These are phyloP conservation scores for Hyaloscypha hepaticicola DNA, from an alignment of 495 filamentous ascomycete species.

Conservation along the genomic window DNA sequence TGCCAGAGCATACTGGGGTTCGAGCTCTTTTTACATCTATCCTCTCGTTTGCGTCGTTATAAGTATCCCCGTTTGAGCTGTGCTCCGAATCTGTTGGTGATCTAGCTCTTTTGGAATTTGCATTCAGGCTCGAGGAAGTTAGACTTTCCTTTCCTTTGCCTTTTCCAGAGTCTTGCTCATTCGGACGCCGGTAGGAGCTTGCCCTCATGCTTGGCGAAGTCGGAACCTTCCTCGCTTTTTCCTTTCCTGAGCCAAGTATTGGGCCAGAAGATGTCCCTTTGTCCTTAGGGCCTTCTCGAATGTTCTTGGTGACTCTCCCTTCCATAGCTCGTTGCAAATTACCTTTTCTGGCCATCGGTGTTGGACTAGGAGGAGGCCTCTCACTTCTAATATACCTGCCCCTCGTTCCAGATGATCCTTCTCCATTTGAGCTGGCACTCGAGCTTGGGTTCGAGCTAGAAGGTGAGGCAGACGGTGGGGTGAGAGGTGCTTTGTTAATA, in stretches of 20 bases:
- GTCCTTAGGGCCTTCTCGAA: not conserved
- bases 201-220: constrained; percentile 1
- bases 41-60: constrained; percentile 10
- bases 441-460: not conserved
- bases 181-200: no score
- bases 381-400: not conserved
- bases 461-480: not conserved
- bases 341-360: not conserved
- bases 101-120: no score
- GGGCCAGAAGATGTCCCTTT: not conserved
- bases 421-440: constrained; percentile 12
- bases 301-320: constrained; percentile 14
- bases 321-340: not conserved
- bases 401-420: constrained; percentile 6
- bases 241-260: not conserved
- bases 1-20: not conserved
- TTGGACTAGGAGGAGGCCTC: constrained; percentile 13
- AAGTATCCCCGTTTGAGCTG: no score
- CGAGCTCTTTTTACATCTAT: not conserved
- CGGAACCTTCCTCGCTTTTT: constrained; percentile 8
- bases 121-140: no score
- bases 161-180: no score
- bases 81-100: no score
- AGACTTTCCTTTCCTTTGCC: no score
- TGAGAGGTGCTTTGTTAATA: not conserved